These are phyloP conservation scores for Ophiostoma angusticollis DNA, from an alignment of 2,329 filamentous ascomycete species.

Conservation along the genomic window DNA sequence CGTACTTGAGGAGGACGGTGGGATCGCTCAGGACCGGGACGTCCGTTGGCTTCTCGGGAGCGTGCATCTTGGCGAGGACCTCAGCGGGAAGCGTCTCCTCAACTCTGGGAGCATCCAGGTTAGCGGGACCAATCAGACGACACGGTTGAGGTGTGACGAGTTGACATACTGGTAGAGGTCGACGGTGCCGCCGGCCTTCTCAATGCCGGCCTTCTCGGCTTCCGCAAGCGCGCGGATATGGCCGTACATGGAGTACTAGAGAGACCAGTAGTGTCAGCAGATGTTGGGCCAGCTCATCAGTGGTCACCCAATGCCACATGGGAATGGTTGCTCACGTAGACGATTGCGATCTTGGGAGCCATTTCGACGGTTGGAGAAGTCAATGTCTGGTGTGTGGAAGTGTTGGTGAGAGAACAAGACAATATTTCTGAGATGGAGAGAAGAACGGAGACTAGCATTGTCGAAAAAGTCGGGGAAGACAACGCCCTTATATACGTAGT, in stretches of 20 bases:
- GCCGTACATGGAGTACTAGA: constrained; percentile 85
- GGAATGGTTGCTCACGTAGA: constrained; percentile 51
- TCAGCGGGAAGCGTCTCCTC: constrained; percentile 77
- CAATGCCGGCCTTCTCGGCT: constrained; percentile 82
- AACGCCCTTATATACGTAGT: constrained; percentile 7
- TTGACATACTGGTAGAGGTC: constrained; percentile 64
- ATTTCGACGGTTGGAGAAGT: constrained; percentile 36
- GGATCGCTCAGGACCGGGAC: constrained; percentile 51
- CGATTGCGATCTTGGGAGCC: constrained; percentile 85
- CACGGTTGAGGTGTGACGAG: not conserved
- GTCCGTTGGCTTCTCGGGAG: constrained; percentile 58
- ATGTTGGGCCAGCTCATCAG: too few relatives aligned
- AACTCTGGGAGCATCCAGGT: constrained; percentile 38
- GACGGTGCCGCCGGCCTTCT: constrained; percentile 69
- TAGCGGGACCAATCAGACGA: not conserved
- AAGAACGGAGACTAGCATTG: not conserved
- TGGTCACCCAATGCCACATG: too few relatives aligned
- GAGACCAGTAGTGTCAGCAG: constrained; percentile 1
- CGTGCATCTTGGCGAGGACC: constrained; percentile 82
- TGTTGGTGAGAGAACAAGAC: not conserved
- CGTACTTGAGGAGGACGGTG: constrained; percentile 55
- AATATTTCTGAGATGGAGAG: not conserved
- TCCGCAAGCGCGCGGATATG: constrained; percentile 75
- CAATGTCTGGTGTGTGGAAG: constrained; percentile 1
- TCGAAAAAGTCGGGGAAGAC: not conserved